phyloP scores from a whole-genome alignment of 2,329 filamentous ascomycete genomes.

The Lizonia empirigonia region DNA sequence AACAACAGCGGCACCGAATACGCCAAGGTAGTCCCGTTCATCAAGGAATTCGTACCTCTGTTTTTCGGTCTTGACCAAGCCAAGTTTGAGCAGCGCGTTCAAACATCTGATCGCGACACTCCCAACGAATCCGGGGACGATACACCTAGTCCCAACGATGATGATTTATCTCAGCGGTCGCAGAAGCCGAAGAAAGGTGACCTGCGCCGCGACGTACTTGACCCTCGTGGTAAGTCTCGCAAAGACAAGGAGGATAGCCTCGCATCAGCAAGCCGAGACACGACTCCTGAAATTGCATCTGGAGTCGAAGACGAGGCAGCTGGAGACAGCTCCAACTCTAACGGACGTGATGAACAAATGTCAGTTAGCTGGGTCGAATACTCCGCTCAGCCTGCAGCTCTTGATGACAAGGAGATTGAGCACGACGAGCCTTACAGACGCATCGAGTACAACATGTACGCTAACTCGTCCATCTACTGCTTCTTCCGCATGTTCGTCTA shows the following conservation, averaged over 20 bases:
- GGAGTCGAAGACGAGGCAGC: conserved; percentile 77
- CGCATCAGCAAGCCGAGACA: conserved; percentile 82
- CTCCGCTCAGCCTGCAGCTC: conserved; percentile 61
- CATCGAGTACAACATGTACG: conserved; percentile 85
- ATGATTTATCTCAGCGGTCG: conserved; percentile 69
- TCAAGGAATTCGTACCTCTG: conserved; percentile 57
- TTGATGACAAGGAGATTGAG: conserved; percentile 68
- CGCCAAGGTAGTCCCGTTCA: conserved; percentile 53
- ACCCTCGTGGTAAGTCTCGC: conserved; percentile 73
- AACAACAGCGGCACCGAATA: conserved; percentile 51
- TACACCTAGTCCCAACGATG: conserved; percentile 67
- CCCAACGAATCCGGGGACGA: conserved; percentile 63
- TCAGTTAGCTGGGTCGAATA: conserved; percentile 68
- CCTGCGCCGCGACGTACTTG: conserved; percentile 84
- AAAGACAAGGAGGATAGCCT: conserved; percentile 79
- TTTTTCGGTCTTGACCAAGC: conserved; percentile 57
- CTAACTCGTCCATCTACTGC: conserved; percentile 88
- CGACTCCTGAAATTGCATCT: conserved; percentile 82
- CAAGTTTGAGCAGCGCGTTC: conserved; percentile 72
- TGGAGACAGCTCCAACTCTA: conserved; percentile 62
- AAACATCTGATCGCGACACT: conserved; percentile 46
- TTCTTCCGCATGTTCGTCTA: conserved; percentile 94
- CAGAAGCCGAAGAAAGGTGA: conserved; percentile 70
- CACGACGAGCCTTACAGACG: conserved; percentile 80
- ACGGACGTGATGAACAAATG: conserved; percentile 64